Conservation (phyloP, 2,329 filamentous ascomycete genomes). For the Cladosporium sp. region DNA sequence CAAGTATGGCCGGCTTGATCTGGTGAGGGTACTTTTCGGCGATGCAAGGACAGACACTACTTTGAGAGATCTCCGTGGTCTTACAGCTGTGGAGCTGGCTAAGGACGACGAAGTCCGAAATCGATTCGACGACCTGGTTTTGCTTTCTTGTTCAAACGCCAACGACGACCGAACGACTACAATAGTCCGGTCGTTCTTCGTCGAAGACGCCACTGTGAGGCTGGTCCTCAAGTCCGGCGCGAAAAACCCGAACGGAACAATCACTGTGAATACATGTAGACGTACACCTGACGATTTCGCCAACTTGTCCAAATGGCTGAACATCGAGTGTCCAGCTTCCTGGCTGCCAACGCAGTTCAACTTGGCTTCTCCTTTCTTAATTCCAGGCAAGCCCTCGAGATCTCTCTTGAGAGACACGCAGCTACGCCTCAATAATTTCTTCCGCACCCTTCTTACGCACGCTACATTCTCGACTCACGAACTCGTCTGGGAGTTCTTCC, state of each 20-base stretch:
- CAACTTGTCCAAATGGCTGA: conserved; percentile 76
- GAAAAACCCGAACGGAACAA: conserved; percentile 73
- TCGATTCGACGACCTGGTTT: conserved; percentile 86
- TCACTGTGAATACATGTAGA: conserved; percentile 91
- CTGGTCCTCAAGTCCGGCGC: conserved; percentile 93
- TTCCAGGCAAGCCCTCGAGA: conserved; percentile 86
- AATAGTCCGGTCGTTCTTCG: conserved; percentile 92
- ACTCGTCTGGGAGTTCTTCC: conserved; percentile 98
- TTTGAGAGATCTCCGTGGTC: conserved; percentile 76
- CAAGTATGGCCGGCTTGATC: conserved; percentile 93
- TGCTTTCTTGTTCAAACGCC: conserved; percentile 70
- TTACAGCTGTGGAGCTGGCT: conserved; percentile 92
- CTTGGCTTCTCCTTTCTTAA: conserved; percentile 82
- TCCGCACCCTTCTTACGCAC: conserved; percentile 81
- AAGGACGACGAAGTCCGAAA: conserved; percentile 98
- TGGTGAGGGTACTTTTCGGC: conserved; percentile 81
- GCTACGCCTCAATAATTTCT: conserved; percentile 76
- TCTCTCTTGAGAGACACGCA: conserved; percentile 86
- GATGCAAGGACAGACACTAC: conserved; percentile 84
- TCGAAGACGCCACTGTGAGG: conserved; percentile 90
- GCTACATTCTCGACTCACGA: conserved; percentile 94
- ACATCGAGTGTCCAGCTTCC: conserved; percentile 87
- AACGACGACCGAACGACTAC: conserved; percentile 81
- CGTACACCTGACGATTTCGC: conserved; percentile 87
- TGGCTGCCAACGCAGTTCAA: conserved; percentile 81